These are phyloP conservation scores for Porogramme epimiltina DNA, from an alignment of 1,284 basidiomycete species.

Conservation along the genomic window DNA sequence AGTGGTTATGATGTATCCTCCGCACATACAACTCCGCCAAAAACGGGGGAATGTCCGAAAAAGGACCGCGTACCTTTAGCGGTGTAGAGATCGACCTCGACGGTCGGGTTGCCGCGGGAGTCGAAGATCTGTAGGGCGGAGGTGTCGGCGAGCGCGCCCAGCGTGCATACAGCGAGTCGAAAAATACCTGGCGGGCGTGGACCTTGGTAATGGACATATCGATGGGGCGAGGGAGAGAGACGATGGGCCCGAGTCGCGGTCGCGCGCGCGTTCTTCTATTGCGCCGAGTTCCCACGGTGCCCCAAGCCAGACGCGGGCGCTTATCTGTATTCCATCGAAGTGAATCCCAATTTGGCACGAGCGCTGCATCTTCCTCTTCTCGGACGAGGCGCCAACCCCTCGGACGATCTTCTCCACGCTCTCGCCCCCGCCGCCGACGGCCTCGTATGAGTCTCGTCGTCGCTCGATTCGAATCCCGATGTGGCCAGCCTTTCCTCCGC, in stretches of 20 bases:
- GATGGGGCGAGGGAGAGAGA: slow-evolving; percentile 26
- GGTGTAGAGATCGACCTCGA: slow-evolving; percentile 93
- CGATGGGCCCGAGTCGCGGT: slow-evolving; percentile 9
- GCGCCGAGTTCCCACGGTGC: slow-evolving; percentile 17
- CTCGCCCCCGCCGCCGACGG: background rate
- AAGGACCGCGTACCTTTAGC: slow-evolving; percentile 62
- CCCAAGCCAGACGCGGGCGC: slow-evolving; percentile 4
- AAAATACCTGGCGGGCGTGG: slow-evolving; percentile 82
- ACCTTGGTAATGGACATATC: slow-evolving; percentile 87
- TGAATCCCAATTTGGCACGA: background rate
- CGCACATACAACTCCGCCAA: background rate
- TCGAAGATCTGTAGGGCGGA: slow-evolving; percentile 96
- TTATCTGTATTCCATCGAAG: slow-evolving; percentile 11
- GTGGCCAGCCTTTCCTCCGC: too few relatives aligned
- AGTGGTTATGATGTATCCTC: too few relatives aligned
- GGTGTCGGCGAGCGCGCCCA: slow-evolving; percentile 8
- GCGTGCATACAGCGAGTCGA: background rate
- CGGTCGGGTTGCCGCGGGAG: slow-evolving; percentile 94
- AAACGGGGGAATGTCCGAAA: slow-evolving; percentile 3
- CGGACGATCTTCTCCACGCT: slow-evolving; percentile 1
- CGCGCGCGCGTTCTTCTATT: slow-evolving; percentile 19
- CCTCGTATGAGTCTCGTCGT: background rate
- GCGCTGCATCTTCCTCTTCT: background rate
- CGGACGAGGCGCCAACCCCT: background rate
- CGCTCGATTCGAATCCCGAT: too few relatives aligned